Evolutionary conservation across 1,139 yeast genomes (phyloP).

Genomic region (Torulaspora pretoriensis): DNA sequence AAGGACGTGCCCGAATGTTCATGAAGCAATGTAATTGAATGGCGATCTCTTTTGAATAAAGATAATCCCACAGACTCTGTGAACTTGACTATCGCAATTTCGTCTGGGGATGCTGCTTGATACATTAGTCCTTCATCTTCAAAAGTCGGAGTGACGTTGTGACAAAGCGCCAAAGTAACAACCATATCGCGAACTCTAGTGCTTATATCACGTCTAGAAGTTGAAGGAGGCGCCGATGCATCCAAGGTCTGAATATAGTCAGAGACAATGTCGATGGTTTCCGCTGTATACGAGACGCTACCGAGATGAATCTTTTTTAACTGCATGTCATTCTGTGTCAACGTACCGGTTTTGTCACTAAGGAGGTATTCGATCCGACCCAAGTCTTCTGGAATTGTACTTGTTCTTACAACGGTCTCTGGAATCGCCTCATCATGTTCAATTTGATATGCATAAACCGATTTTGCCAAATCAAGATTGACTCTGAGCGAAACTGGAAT

Average conservation of each 20-base stretch:
- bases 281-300: slow-evolving; percentile 85
- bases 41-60: slow-evolving; percentile 75
- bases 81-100: slow-evolving; percentile 91
- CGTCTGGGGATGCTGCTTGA: slow-evolving; percentile 99
- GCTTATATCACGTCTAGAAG: slow-evolving; percentile 62
- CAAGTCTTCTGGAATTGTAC: slow-evolving; percentile 95
- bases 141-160: slow-evolving; percentile 86
- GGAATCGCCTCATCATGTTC: slow-evolving; percentile 80
- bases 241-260: slow-evolving; percentile 51
- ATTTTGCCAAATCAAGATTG: slow-evolving; percentile 89
- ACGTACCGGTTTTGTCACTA: slow-evolving; percentile 94
- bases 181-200: slow-evolving; percentile 75
- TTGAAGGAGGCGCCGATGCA: slow-evolving; percentile 27
- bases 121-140: slow-evolving; percentile 67
- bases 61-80: slow-evolving; percentile 83
- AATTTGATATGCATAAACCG: slow-evolving; percentile 93
- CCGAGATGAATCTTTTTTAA: slow-evolving; percentile 90
- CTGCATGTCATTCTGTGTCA: slow-evolving; percentile 98
- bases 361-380: slow-evolving; percentile 92
- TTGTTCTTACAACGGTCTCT: slow-evolving; percentile 88
- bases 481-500: slow-evolving; percentile 95
- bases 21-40: slow-evolving; percentile 64
- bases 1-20: slow-evolving; percentile 50
- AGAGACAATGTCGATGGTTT: slow-evolving; percentile 82
- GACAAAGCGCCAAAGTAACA: slow-evolving; percentile 83